phyloP scores from a whole-genome alignment of 441 rosid species.

The Hura crepitans region DNA sequence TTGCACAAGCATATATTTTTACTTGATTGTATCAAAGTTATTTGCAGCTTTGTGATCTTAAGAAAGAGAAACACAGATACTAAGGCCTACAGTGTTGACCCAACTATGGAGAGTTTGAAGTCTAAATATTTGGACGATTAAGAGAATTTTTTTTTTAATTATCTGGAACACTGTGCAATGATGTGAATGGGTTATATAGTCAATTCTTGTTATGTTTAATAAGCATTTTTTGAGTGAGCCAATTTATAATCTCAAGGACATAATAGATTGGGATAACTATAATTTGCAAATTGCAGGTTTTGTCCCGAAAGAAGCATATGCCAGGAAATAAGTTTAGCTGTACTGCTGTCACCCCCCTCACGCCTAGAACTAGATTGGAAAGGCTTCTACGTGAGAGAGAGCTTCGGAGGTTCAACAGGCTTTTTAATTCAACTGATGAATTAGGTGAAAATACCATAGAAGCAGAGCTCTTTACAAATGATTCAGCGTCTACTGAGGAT shows the following conservation, averaged over 20 bases:
- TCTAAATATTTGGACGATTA: background rate
- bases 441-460: slow-evolving; percentile 22
- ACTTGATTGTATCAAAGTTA: background rate
- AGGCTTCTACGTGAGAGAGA: slow-evolving; percentile 57
- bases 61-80: background rate
- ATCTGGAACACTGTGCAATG: slow-evolving; percentile 3
- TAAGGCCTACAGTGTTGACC: background rate
- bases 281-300: slow-evolving; percentile 29
- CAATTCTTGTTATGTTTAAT: background rate
- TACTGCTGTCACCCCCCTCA: slow-evolving; percentile 26
- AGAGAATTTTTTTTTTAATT: background rate
- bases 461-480: slow-evolving; percentile 26
- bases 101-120: background rate
- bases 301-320: slow-evolving; percentile 30
- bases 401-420: slow-evolving; percentile 41
- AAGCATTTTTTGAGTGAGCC: background rate
- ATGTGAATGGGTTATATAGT: background rate
- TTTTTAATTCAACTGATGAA: slow-evolving; percentile 30
- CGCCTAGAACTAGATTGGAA: slow-evolving; percentile 49
- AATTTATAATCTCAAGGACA: background rate
- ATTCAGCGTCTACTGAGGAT: slow-evolving; percentile 24
- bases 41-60: background rate
- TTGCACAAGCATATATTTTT: background rate
- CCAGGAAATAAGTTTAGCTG: slow-evolving; percentile 39
- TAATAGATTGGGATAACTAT: slow-evolving; percentile 5